Evolutionary conservation across 257 asterid species (phyloP).

Genomic region (Forsythia viridissima): DNA sequence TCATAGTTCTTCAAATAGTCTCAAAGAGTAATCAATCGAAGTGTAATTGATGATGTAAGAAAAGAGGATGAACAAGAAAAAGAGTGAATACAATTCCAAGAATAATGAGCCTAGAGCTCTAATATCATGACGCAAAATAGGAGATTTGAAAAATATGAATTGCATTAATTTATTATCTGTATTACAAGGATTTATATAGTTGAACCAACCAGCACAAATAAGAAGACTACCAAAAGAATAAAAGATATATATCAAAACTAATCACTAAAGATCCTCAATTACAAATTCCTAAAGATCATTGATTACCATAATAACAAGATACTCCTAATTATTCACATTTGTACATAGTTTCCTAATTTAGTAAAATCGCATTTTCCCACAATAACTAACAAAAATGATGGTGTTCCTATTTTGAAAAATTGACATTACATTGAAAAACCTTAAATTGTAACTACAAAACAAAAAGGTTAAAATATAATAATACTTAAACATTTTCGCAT

Average conservation of each 20-base stretch:
- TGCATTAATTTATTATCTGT: too few relatives aligned
- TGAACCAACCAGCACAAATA: not conserved
- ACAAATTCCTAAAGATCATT: too few relatives aligned
- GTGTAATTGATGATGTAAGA: not conserved
- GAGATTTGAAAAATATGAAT: not conserved
- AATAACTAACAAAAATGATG: not conserved
- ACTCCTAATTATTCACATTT: not conserved
- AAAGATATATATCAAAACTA: not conserved
- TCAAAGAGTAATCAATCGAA: not conserved
- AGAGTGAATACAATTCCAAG: not conserved
- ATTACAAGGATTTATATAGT: too few relatives aligned
- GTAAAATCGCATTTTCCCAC: too few relatives aligned
- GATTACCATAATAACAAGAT: too few relatives aligned
- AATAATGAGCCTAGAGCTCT: not conserved
- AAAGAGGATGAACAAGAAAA: not conserved
- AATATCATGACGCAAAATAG: not conserved
- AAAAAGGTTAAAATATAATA: too few relatives aligned
- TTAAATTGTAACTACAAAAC: too few relatives aligned
- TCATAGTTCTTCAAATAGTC: not conserved
- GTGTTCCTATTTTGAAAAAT: not conserved
- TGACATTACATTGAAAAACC: not conserved
- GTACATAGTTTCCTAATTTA: not conserved
- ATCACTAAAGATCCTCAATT: not conserved
- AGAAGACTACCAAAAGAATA: not conserved
- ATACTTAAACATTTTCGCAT: not conserved